phyloP scores from a whole-genome alignment of 2,329 filamentous ascomycete genomes.

The Aureobasidium mangrovei region DNA sequence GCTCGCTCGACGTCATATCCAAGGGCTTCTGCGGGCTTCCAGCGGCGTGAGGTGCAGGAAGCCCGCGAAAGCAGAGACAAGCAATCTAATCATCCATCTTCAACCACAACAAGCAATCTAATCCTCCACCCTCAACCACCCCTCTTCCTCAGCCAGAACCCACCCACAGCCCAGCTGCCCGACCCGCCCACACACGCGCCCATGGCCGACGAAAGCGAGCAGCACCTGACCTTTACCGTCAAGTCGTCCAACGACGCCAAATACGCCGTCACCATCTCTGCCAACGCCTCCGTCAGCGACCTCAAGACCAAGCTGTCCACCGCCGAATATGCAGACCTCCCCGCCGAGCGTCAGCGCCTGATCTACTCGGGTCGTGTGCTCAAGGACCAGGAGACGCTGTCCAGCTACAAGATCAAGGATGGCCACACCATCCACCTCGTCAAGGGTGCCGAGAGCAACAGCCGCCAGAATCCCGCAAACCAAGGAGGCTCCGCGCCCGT shows the following conservation, averaged over 20 bases:
- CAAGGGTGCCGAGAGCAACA: constrained; percentile 88
- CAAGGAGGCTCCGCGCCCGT: constrained; percentile 35
- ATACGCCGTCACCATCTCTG: constrained; percentile 71
- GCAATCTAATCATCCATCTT: background rate
- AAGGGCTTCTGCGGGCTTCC: constrained; percentile 9
- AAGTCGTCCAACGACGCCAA: constrained; percentile 91
- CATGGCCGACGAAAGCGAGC: constrained; percentile 59
- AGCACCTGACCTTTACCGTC: constrained; percentile 88
- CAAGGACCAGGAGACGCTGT: constrained; percentile 84
- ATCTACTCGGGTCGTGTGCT: constrained; percentile 97
- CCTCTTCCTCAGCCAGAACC: background rate
- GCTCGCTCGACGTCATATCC: background rate
- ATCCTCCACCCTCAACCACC: background rate
- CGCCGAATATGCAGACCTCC: constrained; percentile 75
- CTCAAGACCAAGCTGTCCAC: constrained; percentile 82
- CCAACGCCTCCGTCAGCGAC: constrained; percentile 68
- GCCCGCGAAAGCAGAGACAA: background rate
- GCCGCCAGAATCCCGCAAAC: constrained; percentile 47
- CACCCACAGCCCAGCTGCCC: background rate
- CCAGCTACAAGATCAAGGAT: constrained; percentile 86
- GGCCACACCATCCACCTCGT: constrained; percentile 95
- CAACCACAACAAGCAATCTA: background rate
- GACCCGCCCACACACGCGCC: constrained; percentile 1
- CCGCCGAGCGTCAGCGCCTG: constrained; percentile 79
- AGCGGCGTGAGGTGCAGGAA: background rate